These are phyloP conservation scores for Neurospora intermedia DNA, from an alignment of 495 filamentous ascomycete species.

Conservation along the genomic window DNA sequence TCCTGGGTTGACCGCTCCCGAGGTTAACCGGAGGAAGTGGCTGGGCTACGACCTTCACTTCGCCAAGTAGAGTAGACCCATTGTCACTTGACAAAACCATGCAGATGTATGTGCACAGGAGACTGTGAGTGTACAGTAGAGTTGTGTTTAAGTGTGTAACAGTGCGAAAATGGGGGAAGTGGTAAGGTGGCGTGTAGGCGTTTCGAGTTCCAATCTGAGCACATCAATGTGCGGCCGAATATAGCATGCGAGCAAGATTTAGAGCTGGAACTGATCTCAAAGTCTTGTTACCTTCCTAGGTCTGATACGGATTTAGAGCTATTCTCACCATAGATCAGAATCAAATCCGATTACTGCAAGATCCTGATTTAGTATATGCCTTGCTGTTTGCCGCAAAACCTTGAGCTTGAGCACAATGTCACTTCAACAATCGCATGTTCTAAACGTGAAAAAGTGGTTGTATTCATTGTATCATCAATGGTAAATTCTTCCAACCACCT, in stretches of 20 bases:
- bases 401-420: background rate
- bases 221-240: background rate
- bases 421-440: background rate
- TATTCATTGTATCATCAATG: background rate
- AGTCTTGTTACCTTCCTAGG: background rate
- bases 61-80: conserved; percentile 80
- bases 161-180: background rate
- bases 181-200: background rate
- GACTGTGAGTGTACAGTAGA: background rate
- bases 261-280: background rate
- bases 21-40: conserved; percentile 86
- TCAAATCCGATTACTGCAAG: background rate
- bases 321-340: background rate
- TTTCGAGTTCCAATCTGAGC: background rate
- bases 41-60: conserved; percentile 96
- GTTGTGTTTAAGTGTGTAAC: background rate
- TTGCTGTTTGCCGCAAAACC: background rate
- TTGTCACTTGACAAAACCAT: background rate
- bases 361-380: background rate
- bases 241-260: background rate
- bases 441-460: background rate
- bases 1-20: conserved; percentile 73
- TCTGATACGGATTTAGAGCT: background rate
- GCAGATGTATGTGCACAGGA: background rate
- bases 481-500: background rate